Conservation (phyloP, 768 basidiomycete genomes). For the Termitomyces sp. region DNA sequence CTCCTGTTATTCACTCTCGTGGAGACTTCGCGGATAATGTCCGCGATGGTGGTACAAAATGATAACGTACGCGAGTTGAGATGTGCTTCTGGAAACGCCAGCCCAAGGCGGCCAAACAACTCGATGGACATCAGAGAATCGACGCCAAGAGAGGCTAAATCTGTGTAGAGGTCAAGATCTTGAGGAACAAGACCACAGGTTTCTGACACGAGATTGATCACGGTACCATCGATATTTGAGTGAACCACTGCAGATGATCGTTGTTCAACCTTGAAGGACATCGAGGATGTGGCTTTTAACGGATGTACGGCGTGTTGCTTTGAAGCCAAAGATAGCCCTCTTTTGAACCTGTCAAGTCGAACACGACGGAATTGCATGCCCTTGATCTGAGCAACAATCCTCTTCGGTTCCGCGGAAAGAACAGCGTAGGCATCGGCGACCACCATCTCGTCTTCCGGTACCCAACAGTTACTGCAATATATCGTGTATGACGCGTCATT, state of each 20-base stretch:
- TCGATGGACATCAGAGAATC: slow-evolving; percentile 69
- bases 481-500: slow-evolving; percentile 44
- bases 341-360: slow-evolving; percentile 47
- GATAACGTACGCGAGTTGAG: slow-evolving; percentile 31
- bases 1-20: slow-evolving; percentile 10
- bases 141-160: slow-evolving; percentile 55
- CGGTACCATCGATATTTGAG: slow-evolving; percentile 21
- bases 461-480: slow-evolving; percentile 47
- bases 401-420: slow-evolving; percentile 30
- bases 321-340: slow-evolving; percentile 38
- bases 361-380: slow-evolving; percentile 61
- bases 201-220: slow-evolving; percentile 39
- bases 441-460: slow-evolving; percentile 44
- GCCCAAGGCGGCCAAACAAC: slow-evolving; percentile 37
- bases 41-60: slow-evolving; percentile 34
- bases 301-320: slow-evolving; percentile 5
- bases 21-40: slow-evolving; percentile 32
- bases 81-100: slow-evolving; percentile 30
- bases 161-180: slow-evolving; percentile 32
- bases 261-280: not conserved
- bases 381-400: slow-evolving; percentile 55
- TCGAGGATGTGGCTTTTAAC: not conserved
- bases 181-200: slow-evolving; percentile 39
- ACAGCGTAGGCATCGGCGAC: slow-evolving; percentile 54
- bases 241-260: not conserved